These are phyloP conservation scores for Oxalis stricta DNA, from an alignment of 441 rosid genomes.

Conservation along the genomic window DNA sequence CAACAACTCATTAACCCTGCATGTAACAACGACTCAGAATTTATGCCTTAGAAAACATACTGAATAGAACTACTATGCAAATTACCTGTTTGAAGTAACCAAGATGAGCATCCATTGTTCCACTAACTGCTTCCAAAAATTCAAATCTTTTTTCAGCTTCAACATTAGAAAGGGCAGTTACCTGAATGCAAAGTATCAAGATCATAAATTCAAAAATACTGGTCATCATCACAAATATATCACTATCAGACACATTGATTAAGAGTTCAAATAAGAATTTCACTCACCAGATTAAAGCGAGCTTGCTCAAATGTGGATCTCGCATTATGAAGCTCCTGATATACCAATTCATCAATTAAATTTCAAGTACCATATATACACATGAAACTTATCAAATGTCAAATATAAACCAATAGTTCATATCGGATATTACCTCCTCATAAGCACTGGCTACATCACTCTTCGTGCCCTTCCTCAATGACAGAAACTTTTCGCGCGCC, in stretches of 20 bases:
- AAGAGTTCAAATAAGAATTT: slow-evolving; percentile 4
- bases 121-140: slow-evolving; percentile 95
- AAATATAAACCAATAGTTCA: not conserved
- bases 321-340: slow-evolving; percentile 86
- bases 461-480: slow-evolving; percentile 92
- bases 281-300: slow-evolving; percentile 76
- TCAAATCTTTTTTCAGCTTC: slow-evolving; percentile 98
- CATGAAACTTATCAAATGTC: slow-evolving; percentile 4
- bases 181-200: slow-evolving; percentile 25
- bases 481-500: slow-evolving; percentile 97
- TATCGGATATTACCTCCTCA: slow-evolving; percentile 58
- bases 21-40: slow-evolving; percentile 14
- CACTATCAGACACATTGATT: too few relatives aligned
- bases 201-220: slow-evolving; percentile 3
- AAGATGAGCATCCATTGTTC: slow-evolving; percentile 99
- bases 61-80: slow-evolving; percentile 4
- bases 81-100: slow-evolving; percentile 90
- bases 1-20: slow-evolving; percentile 81
- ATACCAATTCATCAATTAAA: slow-evolving; percentile 10
- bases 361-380: slow-evolving; percentile 2
- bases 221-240: not conserved
- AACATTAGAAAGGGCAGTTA: slow-evolving; percentile 85
- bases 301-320: slow-evolving; percentile 94
- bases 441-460: slow-evolving; percentile 56
- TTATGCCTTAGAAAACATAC: slow-evolving; percentile 9